Evolutionary conservation across 495 filamentous ascomycete species (phyloP), one percentile per base, ranked within the genome.

Genomic region (Hypoxylon perforatum): DNA sequence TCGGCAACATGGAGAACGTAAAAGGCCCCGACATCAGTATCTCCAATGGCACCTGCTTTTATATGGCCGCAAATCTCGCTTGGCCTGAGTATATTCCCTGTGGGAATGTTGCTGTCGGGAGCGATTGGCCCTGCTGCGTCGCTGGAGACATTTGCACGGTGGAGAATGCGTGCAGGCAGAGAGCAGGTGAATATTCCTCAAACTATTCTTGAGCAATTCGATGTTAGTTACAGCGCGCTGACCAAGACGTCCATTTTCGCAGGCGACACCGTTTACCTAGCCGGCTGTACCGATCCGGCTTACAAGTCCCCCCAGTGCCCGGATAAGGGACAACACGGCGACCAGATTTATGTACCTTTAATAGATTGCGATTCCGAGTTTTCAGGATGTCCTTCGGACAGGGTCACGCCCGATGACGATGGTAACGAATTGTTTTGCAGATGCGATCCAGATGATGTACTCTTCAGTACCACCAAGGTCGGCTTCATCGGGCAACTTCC

Each of bases 41-140:
- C 50, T 77, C 75, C 38, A 77, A 79, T 23, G 78, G 78, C 30
- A 75, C 73, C 38, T 81, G 78, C 63, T 77, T 67, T 42, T 73
- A 44, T 7, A 59, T 49, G n/a, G 35, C 23, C 4, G 56, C 57
- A 5, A 42, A 46, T 6, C 3, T 4, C 45, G 15, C 11, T 63
- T 1, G 39, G 55, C 25, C 25, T 0, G 36, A 47, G 0, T 80
- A 74, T 41, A 72, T 80, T 4, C 74, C 77, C 38, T 80, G 76
- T 39, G 78, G 78, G 12, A 80, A 81, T 41, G 67, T 38, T 18
- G 77, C 57, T 3, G 19, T 61, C 22, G 78, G 78, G 1, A 23
- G 61, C 12, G 50, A 68, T 6, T 67, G 64, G n/a, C 36, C 59
- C 10, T 74, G 72, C 41, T 74, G 72, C 19, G 51, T 57, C 42